Conservation (phyloP, 805 yeast species). For the Torulaspora microellipsoides region DNA sequence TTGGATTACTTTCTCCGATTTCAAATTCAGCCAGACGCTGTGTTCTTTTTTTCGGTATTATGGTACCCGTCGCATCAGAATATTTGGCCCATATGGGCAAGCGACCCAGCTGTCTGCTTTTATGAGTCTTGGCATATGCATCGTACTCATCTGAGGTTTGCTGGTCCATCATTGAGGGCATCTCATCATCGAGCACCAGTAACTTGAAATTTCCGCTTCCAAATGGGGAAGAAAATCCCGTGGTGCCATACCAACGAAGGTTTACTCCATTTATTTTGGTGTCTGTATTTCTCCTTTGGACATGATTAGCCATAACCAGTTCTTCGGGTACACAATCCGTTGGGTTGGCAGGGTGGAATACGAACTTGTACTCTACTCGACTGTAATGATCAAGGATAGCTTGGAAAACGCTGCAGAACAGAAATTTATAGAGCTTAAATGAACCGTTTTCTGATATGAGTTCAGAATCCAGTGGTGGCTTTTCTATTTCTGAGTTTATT, state of each 20-base stretch:
- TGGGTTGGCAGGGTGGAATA: conserved; percentile 25
- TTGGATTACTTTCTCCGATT: conserved; percentile 19
- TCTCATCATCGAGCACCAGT: conserved; percentile 32
- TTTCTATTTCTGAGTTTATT: conserved; percentile 10
- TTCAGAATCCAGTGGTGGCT: conserved; percentile 13
- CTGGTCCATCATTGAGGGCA: conserved; percentile 31
- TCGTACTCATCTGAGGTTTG: conserved; percentile 16
- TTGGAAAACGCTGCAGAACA: conserved; percentile 34
- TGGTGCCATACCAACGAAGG: conserved; percentile 40
- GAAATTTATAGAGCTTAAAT: conserved; percentile 22
- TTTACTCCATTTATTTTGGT: conserved; percentile 30
- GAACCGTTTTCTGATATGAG: conserved; percentile 10
- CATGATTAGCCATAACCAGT: conserved; percentile 31
- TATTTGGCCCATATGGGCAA: conserved; percentile 32
- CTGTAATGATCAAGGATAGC: conserved; percentile 21
- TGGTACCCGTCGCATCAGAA: conserved; percentile 23
- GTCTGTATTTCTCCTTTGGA: conserved; percentile 34
- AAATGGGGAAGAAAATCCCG: conserved; percentile 34
- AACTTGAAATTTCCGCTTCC: conserved; percentile 36
- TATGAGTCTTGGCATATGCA: conserved; percentile 3
- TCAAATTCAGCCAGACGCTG: conserved; percentile 23
- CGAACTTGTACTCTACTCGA: conserved; percentile 30
- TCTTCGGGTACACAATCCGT: conserved; percentile 20
- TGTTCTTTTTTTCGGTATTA: conserved; percentile 29
- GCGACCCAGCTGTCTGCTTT: conserved; percentile 20